A percentile compares a stretch with the other conserved stretches of the same genome.
phyloP scores from a whole-genome alignment of 164 flowering plant genomes.

The Chloranthus sessilifolius region DNA sequence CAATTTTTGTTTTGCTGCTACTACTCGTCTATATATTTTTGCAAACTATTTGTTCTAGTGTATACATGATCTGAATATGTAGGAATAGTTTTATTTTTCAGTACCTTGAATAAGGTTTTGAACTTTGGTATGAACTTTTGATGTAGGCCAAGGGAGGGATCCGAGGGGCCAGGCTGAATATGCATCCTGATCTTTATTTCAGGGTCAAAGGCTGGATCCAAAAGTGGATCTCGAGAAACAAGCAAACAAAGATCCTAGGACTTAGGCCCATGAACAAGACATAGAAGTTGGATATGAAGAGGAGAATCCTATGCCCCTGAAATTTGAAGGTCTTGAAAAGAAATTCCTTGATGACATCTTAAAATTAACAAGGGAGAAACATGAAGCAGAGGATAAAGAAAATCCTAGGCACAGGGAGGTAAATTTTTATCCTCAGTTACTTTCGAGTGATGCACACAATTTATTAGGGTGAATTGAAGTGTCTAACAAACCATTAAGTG shows the following conservation, averaged over 20 bases:
- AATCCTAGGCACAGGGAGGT: conserved; percentile 80
- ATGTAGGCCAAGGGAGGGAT: conserved; percentile 39
- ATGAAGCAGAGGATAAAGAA: conserved; percentile 55
- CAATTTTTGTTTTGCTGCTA: too few relatives aligned
- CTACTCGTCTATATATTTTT: too few relatives aligned
- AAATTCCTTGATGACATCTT: too few relatives aligned
- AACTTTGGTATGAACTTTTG: too few relatives aligned
- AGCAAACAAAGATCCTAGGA: conserved; percentile 32
- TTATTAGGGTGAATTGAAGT: neutral
- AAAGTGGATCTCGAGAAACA: too few relatives aligned
- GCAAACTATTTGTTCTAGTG: too few relatives aligned
- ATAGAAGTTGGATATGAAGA: conserved; percentile 51
- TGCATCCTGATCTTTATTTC: conserved; percentile 34
- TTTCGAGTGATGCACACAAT: neutral
- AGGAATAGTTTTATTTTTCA: too few relatives aligned
- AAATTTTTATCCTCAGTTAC: conserved; percentile 11
- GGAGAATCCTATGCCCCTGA: conserved; percentile 23
- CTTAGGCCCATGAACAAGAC: conserved; percentile 36
- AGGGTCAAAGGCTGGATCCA: too few relatives aligned
- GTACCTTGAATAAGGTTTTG: too few relatives aligned
- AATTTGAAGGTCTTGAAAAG: conserved; percentile 48
- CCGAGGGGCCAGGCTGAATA: too few relatives aligned
- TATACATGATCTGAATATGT: too few relatives aligned
- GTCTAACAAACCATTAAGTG: neutral
- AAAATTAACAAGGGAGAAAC: conserved; percentile 47